Percentiles rank a stretch among this genome's conserved stretches.
Evolutionary conservation across 169 alveolate species (phyloP).

Genomic region (Theileria parva): DNA sequence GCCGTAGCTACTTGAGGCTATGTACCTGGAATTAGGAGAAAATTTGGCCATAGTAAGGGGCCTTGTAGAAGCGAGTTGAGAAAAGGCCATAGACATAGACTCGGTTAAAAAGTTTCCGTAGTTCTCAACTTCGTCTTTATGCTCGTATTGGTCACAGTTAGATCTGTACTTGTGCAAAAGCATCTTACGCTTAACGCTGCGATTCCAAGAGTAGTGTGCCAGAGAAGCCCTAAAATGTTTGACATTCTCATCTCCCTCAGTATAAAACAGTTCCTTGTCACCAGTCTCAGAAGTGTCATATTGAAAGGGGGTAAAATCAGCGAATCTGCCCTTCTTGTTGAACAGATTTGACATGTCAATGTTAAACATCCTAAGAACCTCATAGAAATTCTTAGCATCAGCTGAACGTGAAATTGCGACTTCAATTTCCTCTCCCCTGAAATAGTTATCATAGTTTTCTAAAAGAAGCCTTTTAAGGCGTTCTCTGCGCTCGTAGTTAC

Average conservation of each 20-base stretch:
- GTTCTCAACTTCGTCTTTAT: conserved; percentile 65
- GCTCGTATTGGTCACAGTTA: conserved; percentile 65
- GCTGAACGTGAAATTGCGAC: conserved; percentile 51
- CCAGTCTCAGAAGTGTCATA: conserved; percentile 51
- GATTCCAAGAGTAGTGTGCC: conserved; percentile 42
- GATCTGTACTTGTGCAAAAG: conserved; percentile 66
- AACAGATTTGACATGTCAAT: conserved; percentile 74
- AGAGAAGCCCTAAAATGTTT: conserved; percentile 62
- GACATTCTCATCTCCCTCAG: conserved; percentile 69
- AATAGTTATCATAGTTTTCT: conserved; percentile 67
- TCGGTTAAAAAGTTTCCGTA: conserved; percentile 68
- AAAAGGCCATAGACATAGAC: conserved; percentile 58
- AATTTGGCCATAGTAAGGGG: conserved; percentile 77
- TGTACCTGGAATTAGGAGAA: conserved; percentile 71
- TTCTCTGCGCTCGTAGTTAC: conserved; percentile 76
- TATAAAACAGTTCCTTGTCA: conserved; percentile 69
- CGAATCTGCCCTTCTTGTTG: conserved; percentile 47
- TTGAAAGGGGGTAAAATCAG: conserved; percentile 45
- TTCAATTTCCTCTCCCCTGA: conserved; percentile 61
- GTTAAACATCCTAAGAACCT: conserved; percentile 70
- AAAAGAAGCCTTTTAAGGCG: conserved; percentile 69
- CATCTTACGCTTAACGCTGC: conserved; percentile 47
- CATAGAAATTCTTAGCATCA: conserved; percentile 75
- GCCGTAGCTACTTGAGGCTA: conserved; percentile 56
- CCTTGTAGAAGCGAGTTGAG: conserved; percentile 77